phyloP scores from a whole-genome alignment of 2,329 filamentous ascomycete genomes.

The Furcasterigmium sp. region DNA sequence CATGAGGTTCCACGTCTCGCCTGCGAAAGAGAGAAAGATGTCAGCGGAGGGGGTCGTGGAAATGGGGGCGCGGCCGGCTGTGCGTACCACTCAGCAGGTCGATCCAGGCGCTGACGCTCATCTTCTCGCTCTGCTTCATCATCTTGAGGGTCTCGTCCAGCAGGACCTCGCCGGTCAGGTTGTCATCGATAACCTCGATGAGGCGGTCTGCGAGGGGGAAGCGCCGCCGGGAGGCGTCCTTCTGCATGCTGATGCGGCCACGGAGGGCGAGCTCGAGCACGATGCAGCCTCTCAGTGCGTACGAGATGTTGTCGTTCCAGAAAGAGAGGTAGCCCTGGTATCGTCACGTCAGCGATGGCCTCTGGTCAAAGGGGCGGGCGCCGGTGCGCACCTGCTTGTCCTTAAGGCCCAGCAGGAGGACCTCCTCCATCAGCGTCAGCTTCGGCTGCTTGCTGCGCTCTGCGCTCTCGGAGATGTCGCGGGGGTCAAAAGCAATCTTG shows the following conservation, averaged over 20 bases:
- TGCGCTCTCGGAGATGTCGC: constrained; percentile 94
- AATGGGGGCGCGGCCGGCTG: constrained; percentile 2
- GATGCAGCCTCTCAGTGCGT: constrained; percentile 94
- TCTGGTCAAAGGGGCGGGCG: not conserved
- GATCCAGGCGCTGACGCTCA: constrained; percentile 99
- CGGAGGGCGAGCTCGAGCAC: constrained; percentile 96
- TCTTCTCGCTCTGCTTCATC: constrained; percentile 99
- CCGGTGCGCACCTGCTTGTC: constrained; percentile 83
- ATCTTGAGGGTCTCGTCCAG: constrained; percentile 98
- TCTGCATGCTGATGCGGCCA: constrained; percentile 97
- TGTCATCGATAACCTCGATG: constrained; percentile 96
- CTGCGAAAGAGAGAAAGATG: constrained; percentile 37
- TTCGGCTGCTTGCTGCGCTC: constrained; percentile 98
- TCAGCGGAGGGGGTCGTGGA: constrained; percentile 5
- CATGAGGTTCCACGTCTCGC: constrained; percentile 99
- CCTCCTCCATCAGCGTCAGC: constrained; percentile 97
- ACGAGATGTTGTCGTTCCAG: constrained; percentile 99
- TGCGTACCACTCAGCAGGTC: constrained; percentile 94
- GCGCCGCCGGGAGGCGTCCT: constrained; percentile 83
- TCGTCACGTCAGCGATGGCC: not conserved
- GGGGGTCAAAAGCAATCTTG: constrained; percentile 96
- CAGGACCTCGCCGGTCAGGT: constrained; percentile 91
- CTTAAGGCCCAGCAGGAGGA: constrained; percentile 90
- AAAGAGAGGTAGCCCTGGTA: constrained; percentile 91
- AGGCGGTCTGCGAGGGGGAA: constrained; percentile 89